Conservation (phyloP, 164 flowering plant genomes). For the Kalanchoe fedtschenkoi region DNA sequence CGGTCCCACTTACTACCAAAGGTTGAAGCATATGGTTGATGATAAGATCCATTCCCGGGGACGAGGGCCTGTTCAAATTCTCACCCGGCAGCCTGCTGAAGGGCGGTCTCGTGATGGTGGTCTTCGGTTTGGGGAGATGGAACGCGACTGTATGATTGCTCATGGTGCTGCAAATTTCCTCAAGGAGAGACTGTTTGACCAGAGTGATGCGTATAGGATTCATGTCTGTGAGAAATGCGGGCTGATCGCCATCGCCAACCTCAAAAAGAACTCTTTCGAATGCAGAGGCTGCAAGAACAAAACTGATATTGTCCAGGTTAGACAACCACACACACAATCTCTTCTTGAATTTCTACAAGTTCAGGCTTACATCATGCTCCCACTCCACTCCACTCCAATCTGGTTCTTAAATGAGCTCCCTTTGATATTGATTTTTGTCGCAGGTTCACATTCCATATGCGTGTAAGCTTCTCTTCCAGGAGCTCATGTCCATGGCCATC, state of each 20-base stretch:
- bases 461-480: slow-evolving; percentile 89
- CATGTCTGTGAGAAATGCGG: slow-evolving; percentile 93
- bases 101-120: slow-evolving; percentile 98
- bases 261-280: slow-evolving; percentile 85
- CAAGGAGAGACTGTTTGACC: slow-evolving; percentile 81
- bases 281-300: slow-evolving; percentile 95
- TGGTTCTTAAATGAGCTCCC: no score
- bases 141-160: slow-evolving; percentile 91
- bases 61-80: slow-evolving; percentile 91
- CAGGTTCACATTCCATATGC: slow-evolving; percentile 95
- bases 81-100: slow-evolving; percentile 96
- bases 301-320: slow-evolving; percentile 92
- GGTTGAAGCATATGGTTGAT: slow-evolving; percentile 96
- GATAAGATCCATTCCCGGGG: slow-evolving; percentile 98
- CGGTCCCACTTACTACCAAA: slow-evolving; percentile 94
- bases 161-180: slow-evolving; percentile 93
- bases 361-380: no score
- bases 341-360: no score
- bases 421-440: not conserved
- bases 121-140: slow-evolving; percentile 98
- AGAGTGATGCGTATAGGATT: slow-evolving; percentile 89
- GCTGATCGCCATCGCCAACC: slow-evolving; percentile 88
- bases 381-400: no score
- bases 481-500: slow-evolving; percentile 96
- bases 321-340: no score